These are phyloP conservation scores for Xylariaceae sp. DNA, from an alignment of 2,329 filamentous ascomycete genomes.

Conservation along the genomic window DNA sequence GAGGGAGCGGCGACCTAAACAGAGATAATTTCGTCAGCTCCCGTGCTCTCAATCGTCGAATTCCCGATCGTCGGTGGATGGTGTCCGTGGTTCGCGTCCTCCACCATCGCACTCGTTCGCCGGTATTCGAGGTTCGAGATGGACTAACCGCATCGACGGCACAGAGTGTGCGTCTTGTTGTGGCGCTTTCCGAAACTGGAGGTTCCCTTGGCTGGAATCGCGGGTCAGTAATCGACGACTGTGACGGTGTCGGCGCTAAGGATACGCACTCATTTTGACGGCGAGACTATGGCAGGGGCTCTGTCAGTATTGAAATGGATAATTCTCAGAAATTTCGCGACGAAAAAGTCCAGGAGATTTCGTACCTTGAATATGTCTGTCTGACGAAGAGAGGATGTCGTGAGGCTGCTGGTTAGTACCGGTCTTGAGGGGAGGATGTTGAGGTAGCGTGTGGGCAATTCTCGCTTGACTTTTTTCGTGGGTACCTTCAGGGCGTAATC, in stretches of 20 bases:
- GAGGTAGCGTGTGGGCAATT: constrained; percentile 24
- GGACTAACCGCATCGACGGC: constrained; percentile 92
- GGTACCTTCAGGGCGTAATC: constrained; percentile 22
- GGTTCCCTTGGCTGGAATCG: constrained; percentile 34
- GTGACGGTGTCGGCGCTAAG: constrained; percentile 8
- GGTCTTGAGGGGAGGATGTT: constrained; percentile 20
- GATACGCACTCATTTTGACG: constrained; percentile 34
- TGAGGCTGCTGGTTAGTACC: constrained; percentile 22
- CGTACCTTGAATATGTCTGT: constrained; percentile 28
- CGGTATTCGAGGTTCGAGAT: not conserved
- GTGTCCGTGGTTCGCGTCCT: constrained; percentile 6
- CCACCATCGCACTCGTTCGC: not conserved
- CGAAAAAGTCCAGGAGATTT: not conserved
- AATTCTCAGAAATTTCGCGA: not conserved
- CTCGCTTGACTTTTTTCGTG: constrained; percentile 30
- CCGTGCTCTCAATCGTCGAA: not conserved
- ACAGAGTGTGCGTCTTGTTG: constrained; percentile 98
- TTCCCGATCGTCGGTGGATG: not conserved
- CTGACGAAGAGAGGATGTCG: constrained; percentile 23
- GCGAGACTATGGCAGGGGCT: constrained; percentile 24
- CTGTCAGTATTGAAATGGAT: constrained; percentile 16
- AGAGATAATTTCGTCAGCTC: constrained; percentile 4
- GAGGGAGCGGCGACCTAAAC: constrained; percentile 82
- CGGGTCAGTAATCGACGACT: constrained; percentile 25
- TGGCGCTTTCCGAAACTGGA: constrained; percentile 56